Base-by-base conservation (phyloP, 768 basidiomycete genomes). In the Pleurotus platypus region DNA sequence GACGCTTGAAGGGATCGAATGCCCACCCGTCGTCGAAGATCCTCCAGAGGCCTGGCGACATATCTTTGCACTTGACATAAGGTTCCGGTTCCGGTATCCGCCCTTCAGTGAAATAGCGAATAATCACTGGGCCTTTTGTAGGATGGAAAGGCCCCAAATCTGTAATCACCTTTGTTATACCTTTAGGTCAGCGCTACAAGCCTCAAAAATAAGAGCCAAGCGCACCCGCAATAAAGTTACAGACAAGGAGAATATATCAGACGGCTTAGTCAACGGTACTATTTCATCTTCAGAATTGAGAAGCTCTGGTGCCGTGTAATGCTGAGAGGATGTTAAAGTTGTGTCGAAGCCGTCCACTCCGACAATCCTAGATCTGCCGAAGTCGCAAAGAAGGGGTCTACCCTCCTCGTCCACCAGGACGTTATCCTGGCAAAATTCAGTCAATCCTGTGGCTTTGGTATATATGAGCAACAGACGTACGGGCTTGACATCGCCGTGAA, bases 401-500 rank as follows among this genome's bases (percentile, higher is more conserved):
- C 58, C 60, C 26, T 47, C 30, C 12, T 64, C 58, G 37, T 61
- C 46, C 30, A 66, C 57, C 4, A 66, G 55, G 15, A 66, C 37
- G 46, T 66, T 66, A 4, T 46, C 37, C 55, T 56, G 22, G 27
- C 11, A 35, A 46, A 13, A 22, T 18, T 22, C 11, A 27, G 26
- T 46, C 9, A 40, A 13, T 42, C 4, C 16, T 11, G 18, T 5
- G 38, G 20, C 26, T 13, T 43, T 3, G 26, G 11, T 27, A 27
- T 27, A 27, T 27, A 27, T 7, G 26, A 27, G 26, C 7, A 27
- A 27, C 4, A 27, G 56, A 18, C 65, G 60, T 4, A 61, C 62
- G n/a, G 54, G 43, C 59, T 63, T 63, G 26, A 65, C 9, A 27
- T 65, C 64, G 4, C 62, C 64, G 43, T 65, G 64, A 16, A 65